phyloP scores from a whole-genome alignment of 345 rosid species.

The Lumnitzera littorea region DNA sequence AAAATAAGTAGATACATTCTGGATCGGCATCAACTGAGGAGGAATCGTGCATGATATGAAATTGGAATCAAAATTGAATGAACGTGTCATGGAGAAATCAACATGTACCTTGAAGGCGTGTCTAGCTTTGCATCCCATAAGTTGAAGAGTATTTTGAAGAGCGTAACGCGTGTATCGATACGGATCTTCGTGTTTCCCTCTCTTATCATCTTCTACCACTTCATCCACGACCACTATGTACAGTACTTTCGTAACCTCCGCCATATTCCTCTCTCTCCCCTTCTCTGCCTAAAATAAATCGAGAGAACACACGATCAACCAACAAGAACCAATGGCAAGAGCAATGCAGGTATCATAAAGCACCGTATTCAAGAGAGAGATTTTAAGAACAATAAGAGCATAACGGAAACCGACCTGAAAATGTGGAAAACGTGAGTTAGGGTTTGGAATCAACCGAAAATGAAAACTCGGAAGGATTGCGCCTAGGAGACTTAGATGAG shows the following conservation, averaged over 20 bases:
- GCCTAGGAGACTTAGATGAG: too few species aligned
- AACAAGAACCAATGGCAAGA: not conserved
- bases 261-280: constrained; percentile 27
- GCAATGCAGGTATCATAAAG: constrained; percentile 13
- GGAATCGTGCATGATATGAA: not conserved
- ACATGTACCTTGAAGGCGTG: constrained; percentile 84
- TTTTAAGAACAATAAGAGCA: not conserved
- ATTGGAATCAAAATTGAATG: not conserved
- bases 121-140: constrained; percentile 96
- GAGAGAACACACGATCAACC: not conserved
- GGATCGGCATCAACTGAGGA: too few species aligned
- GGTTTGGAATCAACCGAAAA: too few species aligned
- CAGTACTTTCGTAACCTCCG: constrained; percentile 63
- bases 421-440: too few species aligned
- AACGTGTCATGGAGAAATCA: not conserved
- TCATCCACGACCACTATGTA: constrained; percentile 82
- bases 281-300: not conserved
- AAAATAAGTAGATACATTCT: too few species aligned
- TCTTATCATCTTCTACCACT: constrained; percentile 36
- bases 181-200: constrained; percentile 37
- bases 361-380: constrained; percentile 1
- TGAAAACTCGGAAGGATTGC: too few species aligned
- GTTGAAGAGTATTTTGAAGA: constrained; percentile 89
- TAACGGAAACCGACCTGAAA: not conserved
- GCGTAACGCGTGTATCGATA: constrained; percentile 84